A percentile compares a stretch with the other conserved stretches of the same genome.
phyloP scores from a whole-genome alignment of 352 stramenopile species.

The Phytophthora europaea region DNA sequence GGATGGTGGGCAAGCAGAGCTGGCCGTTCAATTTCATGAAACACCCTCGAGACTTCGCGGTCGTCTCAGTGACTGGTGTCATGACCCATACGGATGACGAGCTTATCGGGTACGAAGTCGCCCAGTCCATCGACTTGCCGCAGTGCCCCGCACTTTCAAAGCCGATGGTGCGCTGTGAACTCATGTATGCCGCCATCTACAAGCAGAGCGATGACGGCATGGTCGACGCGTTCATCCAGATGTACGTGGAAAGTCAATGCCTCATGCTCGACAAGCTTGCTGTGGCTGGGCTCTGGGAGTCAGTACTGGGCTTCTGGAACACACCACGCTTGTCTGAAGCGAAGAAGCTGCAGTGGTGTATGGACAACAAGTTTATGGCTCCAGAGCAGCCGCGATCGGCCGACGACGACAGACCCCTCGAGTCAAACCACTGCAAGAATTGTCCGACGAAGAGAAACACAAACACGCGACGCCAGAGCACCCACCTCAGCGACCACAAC shows the following conservation, averaged over 20 bases:
- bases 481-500: conserved; percentile 2
- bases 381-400: background rate
- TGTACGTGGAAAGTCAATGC: conserved; percentile 5
- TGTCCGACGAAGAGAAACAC: conserved; percentile 1
- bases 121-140: conserved; percentile 44
- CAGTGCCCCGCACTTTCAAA: conserved; percentile 7
- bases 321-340: conserved; percentile 2
- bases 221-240: conserved; percentile 25
- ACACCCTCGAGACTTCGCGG: conserved; percentile 33
- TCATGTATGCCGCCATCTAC: conserved; percentile 20
- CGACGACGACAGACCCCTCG: background rate
- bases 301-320: background rate
- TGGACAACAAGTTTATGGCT: background rate
- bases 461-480: background rate
- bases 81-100: conserved; percentile 26
- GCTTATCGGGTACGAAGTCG: conserved; percentile 42
- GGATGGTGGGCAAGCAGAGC: conserved; percentile 17
- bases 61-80: conserved; percentile 29
- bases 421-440: background rate
- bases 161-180: conserved; percentile 15
- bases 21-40: conserved; percentile 22
- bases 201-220: conserved; percentile 1
- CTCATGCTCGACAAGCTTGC: background rate
- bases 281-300: background rate
- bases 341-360: conserved; percentile 24